phyloP scores from a whole-genome alignment of 1,284 basidiomycete species.

The Mycosarcoma mackinlayi region DNA sequence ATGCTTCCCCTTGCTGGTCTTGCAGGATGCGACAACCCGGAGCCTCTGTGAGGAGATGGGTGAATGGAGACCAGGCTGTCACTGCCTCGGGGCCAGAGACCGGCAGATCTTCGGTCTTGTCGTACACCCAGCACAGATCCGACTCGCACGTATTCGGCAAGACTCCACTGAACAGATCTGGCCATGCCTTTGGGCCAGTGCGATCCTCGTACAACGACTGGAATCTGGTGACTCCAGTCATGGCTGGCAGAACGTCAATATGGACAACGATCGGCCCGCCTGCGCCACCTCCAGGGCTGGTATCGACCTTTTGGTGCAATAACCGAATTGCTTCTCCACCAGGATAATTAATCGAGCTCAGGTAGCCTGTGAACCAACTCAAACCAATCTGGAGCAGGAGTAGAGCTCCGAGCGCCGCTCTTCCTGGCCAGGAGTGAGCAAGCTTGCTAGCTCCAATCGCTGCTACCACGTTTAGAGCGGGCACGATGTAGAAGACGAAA shows the following conservation, averaged over 20 bases:
- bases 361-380: constrained; percentile 69
- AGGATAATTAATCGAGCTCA: constrained; percentile 86
- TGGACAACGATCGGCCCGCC: constrained; percentile 69
- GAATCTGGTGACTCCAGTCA: constrained; percentile 91
- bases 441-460: constrained; percentile 76
- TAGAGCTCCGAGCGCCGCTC: constrained; percentile 1
- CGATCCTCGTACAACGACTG: constrained; percentile 74
- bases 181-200: not conserved
- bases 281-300: not conserved
- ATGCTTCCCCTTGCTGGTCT: not conserved
- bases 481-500: constrained; percentile 88
- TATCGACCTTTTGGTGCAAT: constrained; percentile 72
- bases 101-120: constrained; percentile 59
- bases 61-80: constrained; percentile 33
- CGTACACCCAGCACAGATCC: constrained; percentile 44
- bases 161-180: constrained; percentile 6
- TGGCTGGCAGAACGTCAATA: constrained; percentile 83
- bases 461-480: constrained; percentile 82
- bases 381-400: constrained; percentile 26
- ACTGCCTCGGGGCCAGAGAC: constrained; percentile 7
- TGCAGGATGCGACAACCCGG: constrained; percentile 28
- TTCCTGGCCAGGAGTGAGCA: constrained; percentile 24
- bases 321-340: constrained; percentile 80
- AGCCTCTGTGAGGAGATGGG: constrained; percentile 46
- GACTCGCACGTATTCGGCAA: constrained; percentile 7